Base-by-base conservation (phyloP, 106 monocot species). In the Platanthera guangdongensis region DNA sequence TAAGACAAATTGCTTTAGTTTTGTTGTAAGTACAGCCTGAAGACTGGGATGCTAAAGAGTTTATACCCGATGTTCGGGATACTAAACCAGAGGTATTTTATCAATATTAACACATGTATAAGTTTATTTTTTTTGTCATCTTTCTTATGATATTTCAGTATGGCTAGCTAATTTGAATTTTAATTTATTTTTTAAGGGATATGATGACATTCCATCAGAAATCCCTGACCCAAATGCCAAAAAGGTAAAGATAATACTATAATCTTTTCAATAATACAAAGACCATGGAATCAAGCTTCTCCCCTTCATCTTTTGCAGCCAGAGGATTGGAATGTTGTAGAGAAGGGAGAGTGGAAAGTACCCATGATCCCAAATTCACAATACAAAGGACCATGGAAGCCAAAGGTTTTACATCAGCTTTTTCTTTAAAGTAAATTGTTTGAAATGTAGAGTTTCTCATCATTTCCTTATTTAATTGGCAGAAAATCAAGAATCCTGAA, bases 401-500 rank as follows among this genome's bases (percentile, higher is more conserved):
- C 68, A 77, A 88, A 88, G 85, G 91, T 88, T 74, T 30, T 6
- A 50, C 21, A 75, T 0, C 10, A 12, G 4, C 1, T 8, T 14
- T n/a, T 46, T n/a, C n/a, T 8, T 52, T 49, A 0, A 11, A 50
- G 18, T 50, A 30, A 32, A 65, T 30, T 65, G 65, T 8, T 70
- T 70, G 12, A 9, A 19, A 46, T 52, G 6, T 0, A 32, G 2
- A 1, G 32, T 39, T 50, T 7, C 3, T 47, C 19, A 45, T 32
- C 39, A 1, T 7, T 9, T 25, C 6, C 9, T 1, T 71, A 45
- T 65, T 52, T 51, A 47, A 16, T 52, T 12, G 22, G 45, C 76
- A 88, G 88, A 87, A 90, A 87, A 87, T 87, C 8, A 90, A 88
- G 88, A 95, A 92, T 46, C 88, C 92, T 8, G 71, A 88, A 16